Base-by-base conservation (phyloP, 2,329 filamentous ascomycete species). In the Coniochaeta sp. region DNA sequence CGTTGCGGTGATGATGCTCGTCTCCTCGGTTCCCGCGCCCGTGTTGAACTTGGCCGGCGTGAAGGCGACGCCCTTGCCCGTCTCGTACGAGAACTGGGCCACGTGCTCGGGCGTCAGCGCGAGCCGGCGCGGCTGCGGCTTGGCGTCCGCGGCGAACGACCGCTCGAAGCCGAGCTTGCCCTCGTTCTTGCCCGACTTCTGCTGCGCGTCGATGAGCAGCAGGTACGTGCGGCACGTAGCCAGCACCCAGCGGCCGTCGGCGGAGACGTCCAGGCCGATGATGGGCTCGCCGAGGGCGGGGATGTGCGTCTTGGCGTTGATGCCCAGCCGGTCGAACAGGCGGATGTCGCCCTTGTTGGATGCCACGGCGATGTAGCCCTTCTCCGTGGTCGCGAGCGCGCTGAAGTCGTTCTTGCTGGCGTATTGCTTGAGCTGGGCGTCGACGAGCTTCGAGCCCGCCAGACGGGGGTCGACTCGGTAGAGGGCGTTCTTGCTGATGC, bases 81-180 rank as follows among this genome's bases (percentile, higher is more conserved):
- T 99, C 75, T 99, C 95, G 73, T 98, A 91, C 71, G 96, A 91
- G 79, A 99, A 97, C 72, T 99, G 95, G 0, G 95, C 95, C 30
- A 98, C 91, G 72, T 99, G 95, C 62, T 90, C 87, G 0, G 95
- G 95, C 7, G 89, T 93, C 40, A 99, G 82, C 14, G 89, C 91
- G 12, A 99, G 85, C 66, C 95, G 91, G 59, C 91, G 89, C 38
- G 95, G 95, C 68, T 96, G 91, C 1, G 95, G 95, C 75, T 99
- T 99, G 22, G 88, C 84, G 71, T 97, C 93, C 65, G 96, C 96
- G 3, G 90, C 87, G 69, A 99, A 99, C 0, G 91, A 81, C 72
- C 90, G 93, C 75, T 99, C 93, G 70, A 99, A 99, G 1, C 95
- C 95, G n/a, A 99, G 87, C 75, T 96, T 96, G 71, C 95, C 95